phyloP scores from a whole-genome alignment of 352 stramenopile species.

The Elongisporangium senticosum region DNA sequence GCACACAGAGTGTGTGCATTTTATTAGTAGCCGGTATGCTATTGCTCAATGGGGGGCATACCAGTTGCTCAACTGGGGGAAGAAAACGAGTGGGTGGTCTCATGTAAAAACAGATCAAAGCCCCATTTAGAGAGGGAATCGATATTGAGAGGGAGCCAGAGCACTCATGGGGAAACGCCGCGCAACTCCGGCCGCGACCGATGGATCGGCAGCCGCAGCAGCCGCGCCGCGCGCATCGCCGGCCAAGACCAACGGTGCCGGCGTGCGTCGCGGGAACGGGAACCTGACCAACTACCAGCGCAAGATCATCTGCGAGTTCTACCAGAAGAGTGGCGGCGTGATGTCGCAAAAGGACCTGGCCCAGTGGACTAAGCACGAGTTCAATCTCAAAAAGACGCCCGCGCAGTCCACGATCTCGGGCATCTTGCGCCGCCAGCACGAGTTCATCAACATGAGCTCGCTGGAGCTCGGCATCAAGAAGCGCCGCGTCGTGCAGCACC shows the following conservation, averaged over 20 bases:
- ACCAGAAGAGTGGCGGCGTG: conserved; percentile 67
- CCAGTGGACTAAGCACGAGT: conserved; percentile 86
- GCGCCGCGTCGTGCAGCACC: conserved; percentile 73
- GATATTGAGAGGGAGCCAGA: not conserved
- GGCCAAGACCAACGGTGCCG: conserved; percentile 4
- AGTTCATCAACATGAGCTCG: conserved; percentile 82
- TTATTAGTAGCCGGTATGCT: not conserved
- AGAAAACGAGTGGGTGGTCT: not conserved
- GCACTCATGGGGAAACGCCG: conserved; percentile 10
- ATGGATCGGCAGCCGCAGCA: not conserved
- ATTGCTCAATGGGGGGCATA: not conserved
- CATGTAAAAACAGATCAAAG: not conserved
- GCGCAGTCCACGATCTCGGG: conserved; percentile 82
- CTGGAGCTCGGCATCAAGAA: conserved; percentile 82
- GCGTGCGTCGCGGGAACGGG: conserved; percentile 37
- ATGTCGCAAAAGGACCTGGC: conserved; percentile 86
- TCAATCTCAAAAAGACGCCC: conserved; percentile 73
- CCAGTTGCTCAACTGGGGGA: not conserved
- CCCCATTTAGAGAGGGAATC: conserved; percentile 4
- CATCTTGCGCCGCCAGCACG: conserved; percentile 74
- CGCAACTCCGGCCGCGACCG: not conserved
- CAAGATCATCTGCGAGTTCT: conserved; percentile 83
- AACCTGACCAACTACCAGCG: conserved; percentile 83
- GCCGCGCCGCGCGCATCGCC: not conserved
- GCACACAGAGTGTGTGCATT: not conserved